Evolutionary conservation across 2,329 filamentous ascomycete genomes (phyloP).

Genomic region (Ciborinia camelliae): DNA sequence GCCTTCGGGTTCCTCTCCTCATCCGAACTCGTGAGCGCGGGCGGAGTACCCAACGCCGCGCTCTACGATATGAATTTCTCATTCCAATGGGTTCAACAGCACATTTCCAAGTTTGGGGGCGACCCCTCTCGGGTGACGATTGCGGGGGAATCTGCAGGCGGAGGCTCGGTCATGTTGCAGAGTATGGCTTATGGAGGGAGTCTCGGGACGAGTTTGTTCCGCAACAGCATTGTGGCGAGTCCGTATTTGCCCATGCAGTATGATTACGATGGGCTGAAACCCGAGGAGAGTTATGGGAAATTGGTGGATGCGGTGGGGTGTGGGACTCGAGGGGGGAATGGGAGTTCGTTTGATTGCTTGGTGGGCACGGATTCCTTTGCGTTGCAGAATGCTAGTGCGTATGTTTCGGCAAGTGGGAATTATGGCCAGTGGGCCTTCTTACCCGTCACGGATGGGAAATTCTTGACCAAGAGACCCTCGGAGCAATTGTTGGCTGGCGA

Average conservation of each 20-base stretch:
- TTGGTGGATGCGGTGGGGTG: slow-evolving; percentile 46
- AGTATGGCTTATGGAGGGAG: slow-evolving; percentile 33
- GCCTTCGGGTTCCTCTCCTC: slow-evolving; percentile 67
- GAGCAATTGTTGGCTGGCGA: slow-evolving; percentile 34
- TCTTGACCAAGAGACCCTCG: slow-evolving; percentile 36
- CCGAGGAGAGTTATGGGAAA: slow-evolving; percentile 44
- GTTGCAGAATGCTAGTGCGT: slow-evolving; percentile 34
- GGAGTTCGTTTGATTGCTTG: slow-evolving; percentile 34
- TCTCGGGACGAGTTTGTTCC: slow-evolving; percentile 6
- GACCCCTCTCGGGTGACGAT: slow-evolving; percentile 51
- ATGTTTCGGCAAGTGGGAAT: slow-evolving; percentile 24
- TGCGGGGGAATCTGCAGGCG: slow-evolving; percentile 54
- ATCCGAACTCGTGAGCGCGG: slow-evolving; percentile 49
- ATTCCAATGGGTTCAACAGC: slow-evolving; percentile 54
- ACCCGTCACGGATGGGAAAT: slow-evolving; percentile 39
- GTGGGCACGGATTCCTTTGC: slow-evolving; percentile 32
- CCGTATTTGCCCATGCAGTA: slow-evolving; percentile 55
- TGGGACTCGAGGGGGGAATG: slow-evolving; percentile 38
- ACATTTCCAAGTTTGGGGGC: slow-evolving; percentile 53
- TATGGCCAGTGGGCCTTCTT: slow-evolving; percentile 38
- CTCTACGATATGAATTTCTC: slow-evolving; percentile 58
- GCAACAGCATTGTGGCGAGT: slow-evolving; percentile 37
- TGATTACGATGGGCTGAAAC: slow-evolving; percentile 44
- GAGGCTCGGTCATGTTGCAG: slow-evolving; percentile 48
- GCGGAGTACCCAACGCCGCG: slow-evolving; percentile 59